phyloP scores from a whole-genome alignment of 2,329 filamentous ascomycete species.

The Aureobasidium sp. region DNA sequence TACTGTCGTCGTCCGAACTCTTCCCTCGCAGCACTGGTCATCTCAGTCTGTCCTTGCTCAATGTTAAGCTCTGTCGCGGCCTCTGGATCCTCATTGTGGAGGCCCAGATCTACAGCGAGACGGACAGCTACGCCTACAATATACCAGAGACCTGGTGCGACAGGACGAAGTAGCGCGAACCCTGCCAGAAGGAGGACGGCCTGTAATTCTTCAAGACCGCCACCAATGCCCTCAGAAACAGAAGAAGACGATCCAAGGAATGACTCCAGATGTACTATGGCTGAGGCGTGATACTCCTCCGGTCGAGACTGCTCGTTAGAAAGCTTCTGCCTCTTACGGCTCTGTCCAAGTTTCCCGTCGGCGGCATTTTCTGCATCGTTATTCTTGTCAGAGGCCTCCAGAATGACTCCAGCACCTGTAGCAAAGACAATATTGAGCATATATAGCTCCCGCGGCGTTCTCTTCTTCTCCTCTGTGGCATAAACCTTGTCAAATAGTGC shows the following conservation, averaged over 20 bases:
- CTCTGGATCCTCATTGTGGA: conserved; percentile 76
- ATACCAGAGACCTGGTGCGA: conserved; percentile 93
- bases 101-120: conserved; percentile 79
- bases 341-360: conserved; percentile 27
- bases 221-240: conserved; percentile 62
- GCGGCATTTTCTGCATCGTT: conserved; percentile 19
- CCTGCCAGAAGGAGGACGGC: conserved; percentile 86
- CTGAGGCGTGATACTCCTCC: conserved; percentile 93
- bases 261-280: conserved; percentile 82
- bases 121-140: conserved; percentile 91
- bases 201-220: conserved; percentile 86
- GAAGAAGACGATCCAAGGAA: conserved; percentile 62
- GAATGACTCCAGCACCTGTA: conserved; percentile 88
- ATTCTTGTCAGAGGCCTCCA: conserved; percentile 44
- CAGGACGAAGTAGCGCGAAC: conserved; percentile 83
- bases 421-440: conserved; percentile 96
- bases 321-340: conserved; percentile 45
- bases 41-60: conserved; percentile 23
- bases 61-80: conserved; percentile 49
- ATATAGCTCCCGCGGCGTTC: conserved; percentile 78
- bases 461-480: conserved; percentile 55
- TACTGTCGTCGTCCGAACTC: conserved; percentile 69
- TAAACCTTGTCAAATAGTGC: conserved; percentile 80
- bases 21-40: conserved; percentile 39
- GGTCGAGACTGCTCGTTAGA: conserved; percentile 59